Base-by-base conservation (phyloP, 148 eudicot species). In the Rhododendron simsii region DNA sequence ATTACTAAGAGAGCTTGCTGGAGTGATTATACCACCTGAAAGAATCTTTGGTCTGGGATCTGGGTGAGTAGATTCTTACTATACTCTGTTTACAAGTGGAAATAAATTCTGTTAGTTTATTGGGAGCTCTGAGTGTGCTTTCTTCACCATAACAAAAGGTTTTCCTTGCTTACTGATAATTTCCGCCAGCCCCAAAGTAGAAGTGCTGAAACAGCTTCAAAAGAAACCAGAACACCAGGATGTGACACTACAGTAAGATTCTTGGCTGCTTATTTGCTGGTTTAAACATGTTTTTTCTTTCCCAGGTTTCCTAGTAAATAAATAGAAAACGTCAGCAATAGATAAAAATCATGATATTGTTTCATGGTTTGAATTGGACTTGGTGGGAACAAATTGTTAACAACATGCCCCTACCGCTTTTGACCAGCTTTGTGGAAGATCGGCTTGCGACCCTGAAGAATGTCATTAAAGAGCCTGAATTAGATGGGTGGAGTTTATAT, bases 381-480 rank as follows among this genome's bases (percentile, higher is more conserved):
- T 35, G 6, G 21, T n/a, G 80, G 37, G 16, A 26, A 67, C 41
- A 80, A 48, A 78, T 67, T 6, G 0, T 59, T 83, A 16, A 83
- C 23, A 55, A 55, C 20, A 0, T 1, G 1, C 21, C n/a, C 65
- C 65, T 20, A 74, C 26, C 3, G 21, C 1, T 35, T 39, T 87
- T 89, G 78, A 83, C 78, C 93, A 96, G 99, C 93, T 97, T 97
- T 89, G 99, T 97, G 87, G 99, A 97, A 91, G 99, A 97, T 86
- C 95, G 99, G 26, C 93, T 97, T 59, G 98, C 94, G 30, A 95
- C 98, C 39, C 89, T 97, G 71, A 97, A 93, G 91, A 97, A 97
- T 90, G 99, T 97, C 55, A 97, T 97, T 77, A 97, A 95, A 84
- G 98, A 94, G 87, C 92, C 95, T 53, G 98, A 94, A 81, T 88